Evolutionary conservation across 225 moss, liverwort and hornwort genomes (phyloP).

Genomic region (Pseudoscleropodium purum): DNA sequence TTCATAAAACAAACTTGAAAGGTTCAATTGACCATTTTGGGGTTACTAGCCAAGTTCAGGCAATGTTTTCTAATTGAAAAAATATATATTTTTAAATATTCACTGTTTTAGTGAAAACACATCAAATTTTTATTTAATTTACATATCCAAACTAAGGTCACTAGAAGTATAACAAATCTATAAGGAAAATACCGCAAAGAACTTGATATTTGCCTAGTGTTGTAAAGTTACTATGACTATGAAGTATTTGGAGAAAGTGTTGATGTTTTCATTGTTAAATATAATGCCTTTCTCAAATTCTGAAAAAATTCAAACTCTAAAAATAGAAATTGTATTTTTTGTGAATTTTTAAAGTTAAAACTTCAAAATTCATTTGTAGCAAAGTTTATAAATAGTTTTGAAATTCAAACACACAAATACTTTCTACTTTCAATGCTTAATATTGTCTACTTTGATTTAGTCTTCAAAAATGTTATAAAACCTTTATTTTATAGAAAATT

Average conservation of each 20-base stretch:
- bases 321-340: rapidly evolving
- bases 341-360: neutral
- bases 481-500: neutral
- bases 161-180: no score
- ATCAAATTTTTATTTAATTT: no score
- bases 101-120: no score
- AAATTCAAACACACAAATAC: neutral
- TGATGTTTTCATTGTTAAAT: neutral
- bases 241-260: no score
- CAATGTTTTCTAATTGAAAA: no score
- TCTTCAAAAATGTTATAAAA: neutral
- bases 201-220: neutral
- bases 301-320: rapidly evolving
- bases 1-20: no score
- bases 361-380: neutral
- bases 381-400: neutral
- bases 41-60: no score
- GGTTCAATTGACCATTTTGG: no score
- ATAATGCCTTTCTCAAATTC: neutral
- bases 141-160: no score
- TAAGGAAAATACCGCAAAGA: neutral
- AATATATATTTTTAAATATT: no score
- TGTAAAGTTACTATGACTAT: neutral
- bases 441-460: neutral
- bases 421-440: rapidly evolving